These are phyloP conservation scores for Gracilaria domingensis DNA, from an alignment of 23 red algal genomes.

Conservation along the genomic window DNA sequence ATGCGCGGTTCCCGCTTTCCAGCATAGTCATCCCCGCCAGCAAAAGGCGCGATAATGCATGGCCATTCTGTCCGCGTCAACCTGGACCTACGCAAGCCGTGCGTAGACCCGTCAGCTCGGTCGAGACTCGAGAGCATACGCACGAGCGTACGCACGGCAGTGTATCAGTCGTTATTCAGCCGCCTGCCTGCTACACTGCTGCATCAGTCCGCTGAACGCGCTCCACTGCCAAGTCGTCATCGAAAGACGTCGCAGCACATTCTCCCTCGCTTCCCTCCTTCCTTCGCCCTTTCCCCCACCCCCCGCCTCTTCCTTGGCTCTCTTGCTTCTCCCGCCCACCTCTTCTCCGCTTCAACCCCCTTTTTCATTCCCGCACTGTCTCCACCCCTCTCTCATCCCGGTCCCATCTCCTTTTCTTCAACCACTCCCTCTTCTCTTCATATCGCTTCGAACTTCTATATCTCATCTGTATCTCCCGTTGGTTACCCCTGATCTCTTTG, in stretches of 20 bases:
- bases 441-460: conserved; percentile 45
- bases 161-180: conserved; percentile 49
- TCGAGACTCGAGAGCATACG: too few species aligned
- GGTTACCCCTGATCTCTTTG: not conserved
- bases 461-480: conserved; percentile 32
- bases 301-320: not conserved
- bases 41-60: too few species aligned
- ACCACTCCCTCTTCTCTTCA: conserved; percentile 13
- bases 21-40: too few species aligned
- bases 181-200: conserved; percentile 31
- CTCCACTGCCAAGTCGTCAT: conserved; percentile 37
- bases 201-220: conserved; percentile 31
- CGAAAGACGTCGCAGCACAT: conserved; percentile 32
- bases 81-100: too few species aligned
- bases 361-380: not conserved
- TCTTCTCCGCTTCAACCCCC: not conserved
- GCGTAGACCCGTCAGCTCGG: too few species aligned
- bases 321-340: not conserved
- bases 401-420: not conserved
- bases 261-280: not conserved
- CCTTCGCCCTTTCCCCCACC: not conserved
- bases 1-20: too few species aligned
- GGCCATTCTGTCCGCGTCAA: too few species aligned
- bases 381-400: not conserved
- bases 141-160: too few species aligned